A percentile compares a stretch with the other conserved stretches of the same genome.
Evolutionary conservation across 2,329 filamentous ascomycete genomes (phyloP).

Genomic region (Phaeosphaeriaceae sp.): DNA sequence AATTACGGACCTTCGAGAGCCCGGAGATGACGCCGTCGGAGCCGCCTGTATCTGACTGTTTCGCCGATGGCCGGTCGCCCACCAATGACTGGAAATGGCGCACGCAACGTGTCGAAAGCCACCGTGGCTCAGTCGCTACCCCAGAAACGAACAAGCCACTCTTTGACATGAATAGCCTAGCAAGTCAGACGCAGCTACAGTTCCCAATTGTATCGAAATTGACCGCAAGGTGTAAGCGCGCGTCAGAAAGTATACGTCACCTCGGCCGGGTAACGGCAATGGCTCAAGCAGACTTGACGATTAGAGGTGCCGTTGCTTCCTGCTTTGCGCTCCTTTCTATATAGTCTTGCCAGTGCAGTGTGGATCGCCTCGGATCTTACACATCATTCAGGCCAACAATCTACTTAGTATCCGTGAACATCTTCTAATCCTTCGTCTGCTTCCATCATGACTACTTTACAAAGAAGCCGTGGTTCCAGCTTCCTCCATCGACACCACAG

Average conservation of each 20-base stretch:
- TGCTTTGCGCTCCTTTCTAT: constrained; percentile 2
- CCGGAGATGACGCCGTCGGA: constrained; percentile 3
- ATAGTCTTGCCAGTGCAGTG: not conserved
- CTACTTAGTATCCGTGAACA: not conserved
- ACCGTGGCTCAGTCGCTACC: constrained; percentile 8
- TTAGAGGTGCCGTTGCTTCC: constrained; percentile 3
- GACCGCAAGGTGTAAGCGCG: constrained; percentile 5
- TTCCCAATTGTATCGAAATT: constrained; percentile 2
- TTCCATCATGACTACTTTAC: constrained; percentile 14
- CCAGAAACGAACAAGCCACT: not conserved
- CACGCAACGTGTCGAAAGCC: constrained; percentile 11
- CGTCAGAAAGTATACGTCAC: constrained; percentile 5
- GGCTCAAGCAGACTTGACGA: not conserved
- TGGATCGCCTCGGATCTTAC: constrained; percentile 1
- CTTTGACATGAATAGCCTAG: not conserved
- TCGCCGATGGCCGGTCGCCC: not conserved
- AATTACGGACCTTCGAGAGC: not conserved
- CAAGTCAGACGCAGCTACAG: not conserved
- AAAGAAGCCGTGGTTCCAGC: constrained; percentile 11
- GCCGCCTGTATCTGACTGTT: not conserved
- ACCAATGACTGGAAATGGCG: constrained; percentile 9
- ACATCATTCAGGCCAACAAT: not conserved
- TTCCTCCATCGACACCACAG: constrained; percentile 16
- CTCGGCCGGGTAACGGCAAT: constrained; percentile 6
- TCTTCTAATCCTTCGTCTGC: not conserved